Evolutionary conservation across 768 basidiomycete species (phyloP), one percentile per base, ranked within the genome.

Genomic region (Kwoniella pini): DNA sequence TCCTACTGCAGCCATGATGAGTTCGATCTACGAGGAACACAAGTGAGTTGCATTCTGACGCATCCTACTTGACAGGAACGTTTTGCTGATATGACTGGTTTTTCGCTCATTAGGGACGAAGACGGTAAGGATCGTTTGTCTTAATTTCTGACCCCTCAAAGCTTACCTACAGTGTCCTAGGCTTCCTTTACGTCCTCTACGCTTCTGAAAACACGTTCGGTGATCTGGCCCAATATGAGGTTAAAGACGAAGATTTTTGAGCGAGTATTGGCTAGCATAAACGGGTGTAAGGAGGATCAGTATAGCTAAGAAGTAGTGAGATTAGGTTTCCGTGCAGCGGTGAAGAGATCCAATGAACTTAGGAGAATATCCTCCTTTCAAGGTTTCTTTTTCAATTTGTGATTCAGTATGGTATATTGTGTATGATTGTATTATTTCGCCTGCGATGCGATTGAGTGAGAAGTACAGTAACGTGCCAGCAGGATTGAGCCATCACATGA

Each of bases 21-120:
- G 91, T 74, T 87, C 91, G 57, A 97, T 99, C 75, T 99, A 99
- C 74, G 96, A 99, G 81, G 96, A 99, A 80, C 95, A 99, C 84
- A 98, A 98, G 94, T 97, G 64, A 74, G 90, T 84, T 15, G 13
- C 38, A 51, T 30, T 27, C 38, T 17, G 38, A 21, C 22, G 26
- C 21, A 22, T 10, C 26, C 26, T 44, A 19, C 42, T 36, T 39
- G 2, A 33, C 11, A 10, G 5, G 50, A 13, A 19, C 21, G 36
- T 2, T 21, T 52, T 19, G 26, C n/a, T 28, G 28, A 49, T 53
- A 45, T 15, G n/a, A 12, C 26, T 51, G 31, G 13, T 2, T 21
- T 43, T 30, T 33, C 2, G 27, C 39, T 54, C 21, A 11, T 13
- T 64, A 97, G 94, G 84, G 96, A 99, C 70, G 96, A 99, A 79